Evolutionary conservation across 1,284 basidiomycete genomes (phyloP).

Genomic region (Heterobasidion annosum): DNA sequence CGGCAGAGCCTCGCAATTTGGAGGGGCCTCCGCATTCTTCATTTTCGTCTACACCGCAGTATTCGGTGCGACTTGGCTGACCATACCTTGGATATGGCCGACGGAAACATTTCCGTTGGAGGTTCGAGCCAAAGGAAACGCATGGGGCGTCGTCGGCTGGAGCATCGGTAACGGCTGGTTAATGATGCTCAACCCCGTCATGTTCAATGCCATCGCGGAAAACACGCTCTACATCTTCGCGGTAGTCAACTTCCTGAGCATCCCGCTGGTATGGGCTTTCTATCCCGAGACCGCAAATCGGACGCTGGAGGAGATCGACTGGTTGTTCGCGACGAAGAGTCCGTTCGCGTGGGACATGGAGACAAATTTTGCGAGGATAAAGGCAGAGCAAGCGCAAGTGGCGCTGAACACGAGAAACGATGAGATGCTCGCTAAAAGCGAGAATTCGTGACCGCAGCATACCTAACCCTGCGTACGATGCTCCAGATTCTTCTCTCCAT

Average conservation of each 20-base stretch:
- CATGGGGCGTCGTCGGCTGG: slow-evolving; percentile 46
- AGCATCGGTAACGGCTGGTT: slow-evolving; percentile 38
- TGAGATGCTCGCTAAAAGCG: not conserved
- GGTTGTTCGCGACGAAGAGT: slow-evolving; percentile 35
- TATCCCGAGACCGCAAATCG: slow-evolving; percentile 45
- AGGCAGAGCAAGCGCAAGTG: slow-evolving; percentile 16
- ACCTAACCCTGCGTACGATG: not conserved
- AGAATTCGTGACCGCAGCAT: not conserved
- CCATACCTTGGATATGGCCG: slow-evolving; percentile 37
- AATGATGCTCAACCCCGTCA: slow-evolving; percentile 25
- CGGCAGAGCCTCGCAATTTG: slow-evolving; percentile 31
- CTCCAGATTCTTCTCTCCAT: not conserved
- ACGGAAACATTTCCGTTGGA: slow-evolving; percentile 55
- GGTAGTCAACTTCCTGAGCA: slow-evolving; percentile 35
- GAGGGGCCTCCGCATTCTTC: slow-evolving; percentile 38
- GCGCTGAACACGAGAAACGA: not conserved
- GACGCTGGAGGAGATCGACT: slow-evolving; percentile 43
- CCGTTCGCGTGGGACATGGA: slow-evolving; percentile 40
- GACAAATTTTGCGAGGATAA: slow-evolving; percentile 21
- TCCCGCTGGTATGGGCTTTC: slow-evolving; percentile 40
- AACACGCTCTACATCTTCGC: slow-evolving; percentile 38
- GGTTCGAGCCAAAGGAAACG: slow-evolving; percentile 46
- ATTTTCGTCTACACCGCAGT: slow-evolving; percentile 38
- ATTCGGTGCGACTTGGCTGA: slow-evolving; percentile 49
- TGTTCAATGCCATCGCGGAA: slow-evolving; percentile 25